Percentiles rank a stretch among this genome's conserved stretches.
Conservation (phyloP, 2,329 filamentous ascomycete genomes). For the Cladosporium sp. region DNA sequence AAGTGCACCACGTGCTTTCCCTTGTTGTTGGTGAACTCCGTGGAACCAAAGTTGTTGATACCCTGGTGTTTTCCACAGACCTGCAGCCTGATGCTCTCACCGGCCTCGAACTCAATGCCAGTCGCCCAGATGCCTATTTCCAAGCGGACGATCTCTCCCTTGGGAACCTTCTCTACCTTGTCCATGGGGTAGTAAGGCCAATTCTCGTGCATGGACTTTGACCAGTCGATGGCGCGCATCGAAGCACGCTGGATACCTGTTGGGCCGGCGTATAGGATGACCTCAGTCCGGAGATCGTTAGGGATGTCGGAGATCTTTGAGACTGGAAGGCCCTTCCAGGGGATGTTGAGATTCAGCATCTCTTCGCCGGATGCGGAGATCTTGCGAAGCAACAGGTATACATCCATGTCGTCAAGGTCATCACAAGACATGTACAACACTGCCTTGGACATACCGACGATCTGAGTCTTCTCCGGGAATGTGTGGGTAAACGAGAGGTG, state of each 20-base stretch:
- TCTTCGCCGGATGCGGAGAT: conserved; percentile 13
- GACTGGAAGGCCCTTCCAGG: conserved; percentile 19
- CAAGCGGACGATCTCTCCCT: conserved; percentile 45
- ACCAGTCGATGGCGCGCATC: conserved; percentile 4
- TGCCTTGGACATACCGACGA: conserved; percentile 50
- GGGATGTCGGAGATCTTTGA: conserved; percentile 44
- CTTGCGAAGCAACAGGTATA: conserved; percentile 24
- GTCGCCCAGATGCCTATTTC: conserved; percentile 52
- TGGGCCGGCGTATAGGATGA: conserved; percentile 12
- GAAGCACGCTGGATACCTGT: conserved; percentile 16
- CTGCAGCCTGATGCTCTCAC: conserved; percentile 21
- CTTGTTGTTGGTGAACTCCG: conserved; percentile 8
- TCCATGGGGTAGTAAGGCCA: conserved; percentile 15
- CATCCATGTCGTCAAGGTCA: conserved; percentile 24
- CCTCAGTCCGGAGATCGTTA: neutral
- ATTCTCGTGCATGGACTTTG: conserved; percentile 9
- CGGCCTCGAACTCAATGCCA: conserved; percentile 48
- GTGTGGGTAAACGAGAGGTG: conserved; percentile 39
- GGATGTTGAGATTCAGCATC: conserved; percentile 21
- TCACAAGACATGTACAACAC: conserved; percentile 42
- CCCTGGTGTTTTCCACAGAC: conserved; percentile 1
- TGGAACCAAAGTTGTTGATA: conserved; percentile 4
- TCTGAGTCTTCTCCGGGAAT: conserved; percentile 40
- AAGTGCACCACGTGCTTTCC: conserved; percentile 13
- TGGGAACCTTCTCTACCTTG: conserved; percentile 9